Evolutionary conservation across 169 alveolate genomes (phyloP).

Genomic region (Cyclospora cayetanensis): DNA sequence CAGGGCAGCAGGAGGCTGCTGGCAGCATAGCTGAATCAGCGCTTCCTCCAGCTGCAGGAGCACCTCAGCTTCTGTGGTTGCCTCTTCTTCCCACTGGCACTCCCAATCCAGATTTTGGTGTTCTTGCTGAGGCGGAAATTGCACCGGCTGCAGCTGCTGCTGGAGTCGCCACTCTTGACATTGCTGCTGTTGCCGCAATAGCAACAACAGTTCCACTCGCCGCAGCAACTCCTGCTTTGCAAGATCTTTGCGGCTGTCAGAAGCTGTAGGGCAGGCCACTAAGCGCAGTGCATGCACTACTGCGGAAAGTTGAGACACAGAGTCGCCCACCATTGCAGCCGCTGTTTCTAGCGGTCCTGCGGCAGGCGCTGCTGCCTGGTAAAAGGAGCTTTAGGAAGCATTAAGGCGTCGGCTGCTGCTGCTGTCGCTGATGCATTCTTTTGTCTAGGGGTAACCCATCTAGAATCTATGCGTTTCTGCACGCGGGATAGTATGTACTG

Average conservation of each 20-base stretch:
- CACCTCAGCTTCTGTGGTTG: not conserved
- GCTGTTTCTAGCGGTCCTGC: not conserved
- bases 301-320: slow-evolving; percentile 37
- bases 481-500: too few species aligned
- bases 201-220: slow-evolving; percentile 41
- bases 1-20: slow-evolving; percentile 58
- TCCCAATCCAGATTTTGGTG: not conserved
- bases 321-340: not conserved
- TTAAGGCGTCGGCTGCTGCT: not conserved
- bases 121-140: slow-evolving; percentile 32
- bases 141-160: not conserved
- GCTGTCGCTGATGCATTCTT: too few species aligned
- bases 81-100: not conserved
- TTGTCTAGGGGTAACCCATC: too few species aligned
- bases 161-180: too few species aligned
- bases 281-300: slow-evolving; percentile 20
- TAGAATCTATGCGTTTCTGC: too few species aligned
- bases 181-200: slow-evolving; percentile 1
- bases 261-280: slow-evolving; percentile 13
- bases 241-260: slow-evolving; percentile 54
- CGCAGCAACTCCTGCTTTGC: slow-evolving; percentile 63
- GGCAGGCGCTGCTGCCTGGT: not conserved
- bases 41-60: slow-evolving; percentile 42
- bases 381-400: too few species aligned
- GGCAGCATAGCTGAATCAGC: slow-evolving; percentile 32